Base-by-base conservation (phyloP, 2,329 filamentous ascomycete species). In the Penicillium rolfsii region DNA sequence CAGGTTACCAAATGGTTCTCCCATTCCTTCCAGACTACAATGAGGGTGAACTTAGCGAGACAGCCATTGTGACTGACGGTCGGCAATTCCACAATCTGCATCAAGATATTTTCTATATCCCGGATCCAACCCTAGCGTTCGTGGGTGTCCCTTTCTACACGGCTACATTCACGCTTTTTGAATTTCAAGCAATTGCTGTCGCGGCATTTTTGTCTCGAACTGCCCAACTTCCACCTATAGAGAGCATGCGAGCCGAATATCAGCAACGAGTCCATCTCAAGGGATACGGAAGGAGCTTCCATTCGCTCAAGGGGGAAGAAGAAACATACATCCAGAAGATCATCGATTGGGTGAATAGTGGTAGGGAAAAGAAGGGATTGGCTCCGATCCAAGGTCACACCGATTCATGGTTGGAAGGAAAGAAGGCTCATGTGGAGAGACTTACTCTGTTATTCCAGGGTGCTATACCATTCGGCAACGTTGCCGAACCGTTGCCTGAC, bases 31-130 rank as follows among this genome's bases (percentile, higher is more conserved):
- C 77, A 0, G 72, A 83, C 9, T 77, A 83, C 19, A 82, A 83
- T 0, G 74, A 79, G 0, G 72, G 81, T 1, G 69, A 84, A 0
- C 87, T 86, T 0, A 78, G 82, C 40, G 80, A 85, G 0, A 76
- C 71, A 0, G 73, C 85, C 0, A 76, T 91, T 0, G 84, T 91
- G 4, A 90, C 80, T 0, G 86, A 90, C 48, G 88, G 88, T 1
- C 81, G 81, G 12, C 84, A 87, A 70, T 77, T 82, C 4, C 88
- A 91, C 67, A 90, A 91, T 64, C 77, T 91, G 1, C 85, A 90
- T 77, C 85, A 85, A 60, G 88, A 91, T 70, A 87, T 91, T 14
- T 91, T 89, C 70, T 91, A 90, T 73, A 89, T 90, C 46, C 82
- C 82, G 0, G 87, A 91, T 61, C 87, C 88, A 0, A 84, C 85